Evolutionary conservation across 768 basidiomycete species (phyloP).

Genomic region (Suillus fuscotomentosus): DNA sequence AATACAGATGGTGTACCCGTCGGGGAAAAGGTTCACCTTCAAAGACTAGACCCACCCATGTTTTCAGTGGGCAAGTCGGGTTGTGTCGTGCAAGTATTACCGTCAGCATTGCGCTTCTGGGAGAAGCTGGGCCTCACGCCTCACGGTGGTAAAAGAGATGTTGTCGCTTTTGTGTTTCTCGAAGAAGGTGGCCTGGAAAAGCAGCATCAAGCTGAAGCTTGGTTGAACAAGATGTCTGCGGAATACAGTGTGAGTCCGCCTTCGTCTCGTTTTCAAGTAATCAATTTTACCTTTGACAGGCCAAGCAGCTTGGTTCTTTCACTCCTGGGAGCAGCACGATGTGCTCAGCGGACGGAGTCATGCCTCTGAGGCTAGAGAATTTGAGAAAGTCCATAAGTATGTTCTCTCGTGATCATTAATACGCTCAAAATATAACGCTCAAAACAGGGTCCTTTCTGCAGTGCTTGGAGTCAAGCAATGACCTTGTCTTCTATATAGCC

Average conservation of each 20-base stretch:
- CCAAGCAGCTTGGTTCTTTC: slow-evolving; percentile 60
- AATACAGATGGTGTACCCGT: slow-evolving; percentile 3
- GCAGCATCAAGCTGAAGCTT: slow-evolving; percentile 47
- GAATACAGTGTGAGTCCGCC: slow-evolving; percentile 55
- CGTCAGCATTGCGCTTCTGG: slow-evolving; percentile 80
- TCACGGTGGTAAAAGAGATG: slow-evolving; percentile 66
- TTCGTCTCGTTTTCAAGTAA: slow-evolving; percentile 5
- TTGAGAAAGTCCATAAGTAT: slow-evolving; percentile 67
- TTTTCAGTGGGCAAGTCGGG: slow-evolving; percentile 68
- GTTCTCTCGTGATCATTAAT: slow-evolving; percentile 13
- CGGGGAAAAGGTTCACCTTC: slow-evolving; percentile 17
- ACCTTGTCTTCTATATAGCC: slow-evolving; percentile 67
- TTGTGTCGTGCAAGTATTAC: slow-evolving; percentile 64
- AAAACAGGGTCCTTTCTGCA: slow-evolving; percentile 4
- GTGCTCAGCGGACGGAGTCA: slow-evolving; percentile 53
- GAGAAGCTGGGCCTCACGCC: slow-evolving; percentile 79
- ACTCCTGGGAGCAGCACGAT: slow-evolving; percentile 46
- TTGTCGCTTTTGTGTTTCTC: slow-evolving; percentile 65
- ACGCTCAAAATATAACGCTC: background rate
- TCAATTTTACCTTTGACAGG: slow-evolving; percentile 37
- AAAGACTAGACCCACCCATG: slow-evolving; percentile 50
- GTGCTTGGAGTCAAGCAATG: slow-evolving; percentile 22
- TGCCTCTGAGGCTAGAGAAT: slow-evolving; percentile 65
- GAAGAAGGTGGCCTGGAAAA: slow-evolving; percentile 57
- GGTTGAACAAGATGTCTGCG: slow-evolving; percentile 54